phyloP scores from a whole-genome alignment of 2,329 filamentous ascomycete genomes.

The Nothophoma quercina region DNA sequence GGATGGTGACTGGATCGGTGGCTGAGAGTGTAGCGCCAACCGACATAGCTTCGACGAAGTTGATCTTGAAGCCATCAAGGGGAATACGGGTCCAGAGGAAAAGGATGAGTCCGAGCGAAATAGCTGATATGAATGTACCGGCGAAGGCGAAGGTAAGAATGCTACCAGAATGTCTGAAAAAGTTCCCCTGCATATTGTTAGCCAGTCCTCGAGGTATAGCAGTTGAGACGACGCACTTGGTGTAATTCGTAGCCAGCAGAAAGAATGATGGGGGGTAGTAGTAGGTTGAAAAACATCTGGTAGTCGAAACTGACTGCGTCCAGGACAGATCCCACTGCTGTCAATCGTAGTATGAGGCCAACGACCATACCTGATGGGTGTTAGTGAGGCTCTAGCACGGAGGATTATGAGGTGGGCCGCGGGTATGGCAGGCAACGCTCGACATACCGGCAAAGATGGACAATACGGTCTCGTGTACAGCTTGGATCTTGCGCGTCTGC shows the following conservation, averaged over 20 bases:
- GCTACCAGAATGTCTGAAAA: conserved; percentile 97
- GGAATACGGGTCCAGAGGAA: conserved; percentile 89
- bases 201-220: background rate
- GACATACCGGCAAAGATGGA: conserved; percentile 90
- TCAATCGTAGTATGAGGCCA: conserved; percentile 84
- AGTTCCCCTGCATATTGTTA: conserved; percentile 71
- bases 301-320: conserved; percentile 96
- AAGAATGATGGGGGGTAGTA: conserved; percentile 97
- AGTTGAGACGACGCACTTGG: conserved; percentile 61
- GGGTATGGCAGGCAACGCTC: conserved; percentile 12
- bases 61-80: conserved; percentile 83
- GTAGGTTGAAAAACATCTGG: conserved; percentile 98
- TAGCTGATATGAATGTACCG: conserved; percentile 93
- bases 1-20: conserved; percentile 95
- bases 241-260: conserved; percentile 97
- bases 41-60: conserved; percentile 94
- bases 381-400: conserved; percentile 35
- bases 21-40: conserved; percentile 96
- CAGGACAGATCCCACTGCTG: conserved; percentile 81
- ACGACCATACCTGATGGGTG: conserved; percentile 82
- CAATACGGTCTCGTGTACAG: conserved; percentile 96
- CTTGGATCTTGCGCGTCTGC: conserved; percentile 95
- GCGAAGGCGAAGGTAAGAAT: conserved; percentile 98
- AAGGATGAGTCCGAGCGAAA: conserved; percentile 89
- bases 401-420: conserved; percentile 24